Base-by-base conservation (phyloP, 305 asterid genomes). In the Plantago lanceolata region DNA sequence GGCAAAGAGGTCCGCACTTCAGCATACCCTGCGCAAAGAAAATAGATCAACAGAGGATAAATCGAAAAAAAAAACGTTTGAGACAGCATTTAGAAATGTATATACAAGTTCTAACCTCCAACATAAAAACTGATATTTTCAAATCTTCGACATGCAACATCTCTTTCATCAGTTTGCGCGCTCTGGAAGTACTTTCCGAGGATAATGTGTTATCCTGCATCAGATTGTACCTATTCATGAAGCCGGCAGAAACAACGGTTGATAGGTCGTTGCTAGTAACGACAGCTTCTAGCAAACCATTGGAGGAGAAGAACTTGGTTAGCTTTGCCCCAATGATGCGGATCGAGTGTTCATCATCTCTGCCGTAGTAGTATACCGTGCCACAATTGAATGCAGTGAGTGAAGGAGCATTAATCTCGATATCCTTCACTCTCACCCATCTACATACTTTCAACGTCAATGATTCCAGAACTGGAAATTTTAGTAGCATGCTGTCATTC, bases 201-300 rank as follows among this genome's bases (percentile, higher is more conserved):
- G n/a, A n/a, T n/a, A n/a, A n/a, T n/a, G n/a, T n/a, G n/a, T n/a
- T n/a, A n/a, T n/a, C n/a, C n/a, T n/a, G n/a, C n/a, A n/a, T n/a
- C n/a, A n/a, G n/a, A n/a, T n/a, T n/a, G n/a, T n/a, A 20, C 15
- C 2, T 19, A 51, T 51, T 51, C 1, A 4, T 7, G 31, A 51
- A 51, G 19, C 6, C 5, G 3, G 57, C 57, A 20, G 57, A 51
- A 51, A 18, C 57, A 20, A 51, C 1, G 20, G 57, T 20, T n/a
- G 31, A 51, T 19, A 0, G n/a, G n/a, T n/a, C 8, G 24, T 14
- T 51, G 29, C 24, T 26, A 51, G 19, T 51, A 19, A 8, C 11
- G n/a, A 29, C 19, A 51, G 57, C 31, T 20, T 51, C 57, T 19
- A n/a, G 57, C 57, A 51, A 18, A 19, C 57, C 57, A 51, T 16